Evolutionary conservation across 176 grass and related monocot genomes (phyloP), one percentile per base, ranked within the genome.

Genomic region (Musa acuminata): DNA sequence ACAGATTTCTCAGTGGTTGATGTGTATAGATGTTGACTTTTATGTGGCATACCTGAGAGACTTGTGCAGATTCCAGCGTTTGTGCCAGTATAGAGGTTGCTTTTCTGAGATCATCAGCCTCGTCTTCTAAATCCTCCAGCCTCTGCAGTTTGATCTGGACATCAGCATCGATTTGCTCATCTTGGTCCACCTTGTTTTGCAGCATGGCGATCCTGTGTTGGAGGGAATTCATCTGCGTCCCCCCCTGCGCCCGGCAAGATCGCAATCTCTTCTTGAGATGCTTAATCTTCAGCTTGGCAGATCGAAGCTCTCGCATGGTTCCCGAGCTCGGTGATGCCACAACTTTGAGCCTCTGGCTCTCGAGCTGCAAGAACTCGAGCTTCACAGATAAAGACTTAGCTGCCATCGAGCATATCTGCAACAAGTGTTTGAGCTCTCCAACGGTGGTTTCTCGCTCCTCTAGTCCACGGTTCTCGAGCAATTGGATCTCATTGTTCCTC

Each of bases 291-390:
- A 82, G 85, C 80, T 69, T 87, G 24, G 78, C 81, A 54, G 53
- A 71, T 23, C 84, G 87, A 52, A 98, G 85, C 72, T 89, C 75
- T 9, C 26, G 74, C 35, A 77, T 80, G 13, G 76, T 69, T 67
- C 67, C 52, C 67, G 55, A 82, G 53, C 84, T 76, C 72, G 93
- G 87, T 62, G 64, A 55, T 59, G 62, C 72, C 79, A 84, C 72
- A 49, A 43, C 69, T 59, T 84, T 76, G 52, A 98, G 84, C 80
- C 48, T 70, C 55, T 72, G 77, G 79, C 93, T 98, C 84, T 98
- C 90, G 43, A 85, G 82, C 74, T 87, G 75, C 82, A 98, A 75
- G 53, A 90, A 73, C 9, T 85, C 55, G 2, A 85, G 77, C 72
- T 72, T 91, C 16, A 77, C 59, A 35, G 64, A 75, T 60, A 93